Evolutionary conservation across 1,139 yeast genomes (phyloP).

Genomic region (Geotrichum histeridarum): DNA sequence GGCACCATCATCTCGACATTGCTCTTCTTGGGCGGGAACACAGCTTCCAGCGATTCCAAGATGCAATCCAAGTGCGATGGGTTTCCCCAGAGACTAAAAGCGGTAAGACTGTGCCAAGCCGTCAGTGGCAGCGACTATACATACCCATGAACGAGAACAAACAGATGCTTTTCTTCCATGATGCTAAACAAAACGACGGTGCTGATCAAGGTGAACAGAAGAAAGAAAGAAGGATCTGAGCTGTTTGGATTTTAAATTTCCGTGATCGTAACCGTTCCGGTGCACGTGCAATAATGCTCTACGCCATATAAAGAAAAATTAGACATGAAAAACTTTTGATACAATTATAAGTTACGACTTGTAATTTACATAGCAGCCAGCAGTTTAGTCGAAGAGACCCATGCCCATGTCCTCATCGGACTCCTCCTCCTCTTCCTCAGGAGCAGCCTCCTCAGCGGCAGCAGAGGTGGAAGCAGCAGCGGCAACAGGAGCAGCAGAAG

Average conservation of each 20-base stretch:
- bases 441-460: slow-evolving; percentile 67
- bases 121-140: slow-evolving; percentile 21
- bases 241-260: no score
- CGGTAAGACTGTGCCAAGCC: neutral
- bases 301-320: no score
- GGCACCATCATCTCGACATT: slow-evolving; percentile 58
- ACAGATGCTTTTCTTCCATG: slow-evolving; percentile 46
- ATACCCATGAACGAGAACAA: slow-evolving; percentile 75
- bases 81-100: slow-evolving; percentile 65
- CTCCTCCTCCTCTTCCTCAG: slow-evolving; percentile 72
- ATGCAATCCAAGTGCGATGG: slow-evolving; percentile 66
- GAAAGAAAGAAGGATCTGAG: no score
- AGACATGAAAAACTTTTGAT: neutral
- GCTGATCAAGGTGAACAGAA: no score
- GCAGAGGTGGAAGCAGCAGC: slow-evolving; percentile 61
- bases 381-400: slow-evolving; percentile 91
- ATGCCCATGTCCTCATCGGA: slow-evolving; percentile 90
- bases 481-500: slow-evolving; percentile 90
- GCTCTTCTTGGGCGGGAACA: slow-evolving; percentile 38
- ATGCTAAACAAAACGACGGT: no score
- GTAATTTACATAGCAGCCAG: slow-evolving; percentile 6
- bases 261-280: no score
- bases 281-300: no score
- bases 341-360: slow-evolving; percentile 1
- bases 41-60: slow-evolving; percentile 47